A percentile compares a stretch with the other conserved stretches of the same genome.
phyloP scores from a whole-genome alignment of 805 yeast genomes.

The Lachancea mirantina region DNA sequence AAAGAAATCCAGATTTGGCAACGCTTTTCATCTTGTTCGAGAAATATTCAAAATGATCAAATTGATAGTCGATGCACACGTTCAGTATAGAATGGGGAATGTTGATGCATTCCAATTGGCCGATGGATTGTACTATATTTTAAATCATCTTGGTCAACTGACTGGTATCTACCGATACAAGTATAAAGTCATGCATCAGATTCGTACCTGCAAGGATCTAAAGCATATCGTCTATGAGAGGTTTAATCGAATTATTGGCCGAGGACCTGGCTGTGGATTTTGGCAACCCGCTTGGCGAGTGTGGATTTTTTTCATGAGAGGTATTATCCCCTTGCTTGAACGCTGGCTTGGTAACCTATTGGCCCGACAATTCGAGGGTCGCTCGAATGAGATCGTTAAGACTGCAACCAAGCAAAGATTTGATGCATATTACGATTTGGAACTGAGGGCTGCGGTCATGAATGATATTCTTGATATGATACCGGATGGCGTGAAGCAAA shows the following conservation, averaged over 20 bases:
- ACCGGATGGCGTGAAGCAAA: conserved; percentile 87
- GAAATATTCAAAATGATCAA: conserved; percentile 82
- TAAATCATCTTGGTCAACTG: conserved; percentile 90
- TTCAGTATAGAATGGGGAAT: conserved; percentile 82
- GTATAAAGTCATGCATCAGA: conserved; percentile 97
- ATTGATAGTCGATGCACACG: conserved; percentile 86
- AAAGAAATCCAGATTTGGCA: conserved; percentile 91
- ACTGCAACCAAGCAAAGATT: conserved; percentile 93
- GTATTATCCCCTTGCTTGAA: conserved; percentile 84
- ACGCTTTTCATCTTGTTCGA: conserved; percentile 88
- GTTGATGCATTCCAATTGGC: conserved; percentile 92
- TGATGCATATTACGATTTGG: conserved; percentile 91
- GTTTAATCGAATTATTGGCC: conserved; percentile 82
- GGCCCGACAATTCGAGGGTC: conserved; percentile 92
- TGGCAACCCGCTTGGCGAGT: conserved; percentile 99
- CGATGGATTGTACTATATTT: conserved; percentile 83
- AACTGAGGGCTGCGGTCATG: conserved; percentile 88
- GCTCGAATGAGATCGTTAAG: conserved; percentile 87
- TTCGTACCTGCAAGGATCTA: conserved; percentile 88
- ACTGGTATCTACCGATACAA: conserved; percentile 96
- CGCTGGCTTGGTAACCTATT: conserved; percentile 91
- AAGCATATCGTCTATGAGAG: conserved; percentile 85
- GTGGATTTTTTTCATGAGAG: conserved; percentile 89
- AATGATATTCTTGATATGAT: conserved; percentile 95
- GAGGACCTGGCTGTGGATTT: conserved; percentile 98